A percentile compares a stretch with the other conserved stretches of the same genome.
phyloP scores from a whole-genome alignment of 257 asterid genomes.

The Ehretia macrophylla region DNA sequence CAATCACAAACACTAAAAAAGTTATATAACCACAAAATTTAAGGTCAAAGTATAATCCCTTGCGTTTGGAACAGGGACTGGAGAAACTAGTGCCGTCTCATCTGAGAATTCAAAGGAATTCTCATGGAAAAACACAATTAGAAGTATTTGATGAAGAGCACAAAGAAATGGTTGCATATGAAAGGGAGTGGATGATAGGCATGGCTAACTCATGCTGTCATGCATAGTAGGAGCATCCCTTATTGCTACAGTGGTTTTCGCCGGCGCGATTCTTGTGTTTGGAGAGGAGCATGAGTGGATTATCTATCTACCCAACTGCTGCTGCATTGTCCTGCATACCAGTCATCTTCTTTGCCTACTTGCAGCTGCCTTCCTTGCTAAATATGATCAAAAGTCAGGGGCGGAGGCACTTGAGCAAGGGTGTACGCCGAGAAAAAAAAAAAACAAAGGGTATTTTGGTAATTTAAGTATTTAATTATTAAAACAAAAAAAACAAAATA shows the following conservation, averaged over 20 bases:
- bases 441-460: too few species aligned
- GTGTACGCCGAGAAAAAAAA: too few species aligned
- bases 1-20: too few species aligned
- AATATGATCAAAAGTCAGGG: background rate
- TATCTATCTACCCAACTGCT: background rate
- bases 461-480: too few species aligned
- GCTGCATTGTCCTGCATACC: background rate
- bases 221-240: conserved; percentile 8
- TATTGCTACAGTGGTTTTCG: background rate
- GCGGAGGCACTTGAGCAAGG: too few species aligned
- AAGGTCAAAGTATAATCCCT: too few species aligned
- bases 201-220: conserved; percentile 15
- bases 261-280: conserved; percentile 4
- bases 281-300: background rate
- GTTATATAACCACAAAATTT: too few species aligned
- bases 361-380: background rate
- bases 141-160: conserved; percentile 12
- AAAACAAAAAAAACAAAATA: too few species aligned
- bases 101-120: conserved; percentile 15
- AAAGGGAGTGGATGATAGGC: background rate
- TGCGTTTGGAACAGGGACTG: too few species aligned
- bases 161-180: background rate
- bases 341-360: background rate
- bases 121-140: conserved; percentile 18
- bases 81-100: conserved; percentile 27